A percentile compares a stretch with the other conserved stretches of the same genome.
phyloP scores from a whole-genome alignment of 2,329 filamentous ascomycete species.

The Aschersonia sp. region DNA sequence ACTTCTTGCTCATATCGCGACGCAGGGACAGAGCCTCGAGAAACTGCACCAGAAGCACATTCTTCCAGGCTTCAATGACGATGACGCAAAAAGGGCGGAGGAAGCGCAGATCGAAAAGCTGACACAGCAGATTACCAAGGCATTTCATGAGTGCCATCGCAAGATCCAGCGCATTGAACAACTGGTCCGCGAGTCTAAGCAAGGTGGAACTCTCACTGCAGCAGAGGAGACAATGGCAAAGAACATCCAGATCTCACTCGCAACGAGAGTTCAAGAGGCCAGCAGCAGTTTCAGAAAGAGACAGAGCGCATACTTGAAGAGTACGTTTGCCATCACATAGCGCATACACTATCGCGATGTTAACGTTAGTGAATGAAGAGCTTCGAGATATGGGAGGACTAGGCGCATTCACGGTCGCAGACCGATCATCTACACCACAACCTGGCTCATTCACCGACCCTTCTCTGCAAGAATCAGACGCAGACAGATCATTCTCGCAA shows the following conservation, averaged over 20 bases:
- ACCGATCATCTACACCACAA: slow-evolving; percentile 38
- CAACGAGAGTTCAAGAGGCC: slow-evolving; percentile 76
- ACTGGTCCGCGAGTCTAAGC: slow-evolving; percentile 71
- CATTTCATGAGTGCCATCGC: slow-evolving; percentile 80
- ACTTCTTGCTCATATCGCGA: slow-evolving; percentile 62
- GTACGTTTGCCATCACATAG: slow-evolving; percentile 29
- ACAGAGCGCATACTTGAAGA: slow-evolving; percentile 90
- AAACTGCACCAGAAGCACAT: slow-evolving; percentile 95
- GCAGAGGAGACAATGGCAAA: slow-evolving; percentile 92
- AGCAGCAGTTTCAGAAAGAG: slow-evolving; percentile 93
- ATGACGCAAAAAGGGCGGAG: slow-evolving; percentile 73
- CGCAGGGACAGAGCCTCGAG: slow-evolving; percentile 72
- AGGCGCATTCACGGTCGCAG: slow-evolving; percentile 31
- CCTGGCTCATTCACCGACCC: slow-evolving; percentile 57
- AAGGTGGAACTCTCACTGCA: slow-evolving; percentile 55
- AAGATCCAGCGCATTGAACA: slow-evolving; percentile 77
- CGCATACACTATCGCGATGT: neutral
- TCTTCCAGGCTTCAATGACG: slow-evolving; percentile 89
- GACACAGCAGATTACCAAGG: slow-evolving; percentile 78
- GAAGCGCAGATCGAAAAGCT: slow-evolving; percentile 81
- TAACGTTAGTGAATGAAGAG: slow-evolving; percentile 31
- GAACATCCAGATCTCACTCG: slow-evolving; percentile 88
- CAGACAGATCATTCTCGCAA: slow-evolving; percentile 84
- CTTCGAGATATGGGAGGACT: slow-evolving; percentile 56
- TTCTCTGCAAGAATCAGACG: slow-evolving; percentile 82